Conservation (phyloP, 495 filamentous ascomycete genomes). For the Podospora fimiseda region DNA sequence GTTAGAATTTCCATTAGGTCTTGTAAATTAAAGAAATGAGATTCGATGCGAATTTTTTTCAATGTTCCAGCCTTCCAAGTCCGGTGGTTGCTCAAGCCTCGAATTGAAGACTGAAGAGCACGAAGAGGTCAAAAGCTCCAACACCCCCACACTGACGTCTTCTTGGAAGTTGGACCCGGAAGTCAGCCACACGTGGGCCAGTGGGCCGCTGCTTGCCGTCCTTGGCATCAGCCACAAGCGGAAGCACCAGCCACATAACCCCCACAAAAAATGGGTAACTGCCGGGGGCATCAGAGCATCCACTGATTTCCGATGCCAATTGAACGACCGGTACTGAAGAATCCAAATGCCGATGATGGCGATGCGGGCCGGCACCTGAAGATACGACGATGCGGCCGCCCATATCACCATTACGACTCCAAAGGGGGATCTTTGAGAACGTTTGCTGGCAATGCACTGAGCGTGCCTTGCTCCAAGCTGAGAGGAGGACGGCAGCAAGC, state of each 20-base stretch:
- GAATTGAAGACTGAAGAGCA: neutral
- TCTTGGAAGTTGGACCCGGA: neutral
- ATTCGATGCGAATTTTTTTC: no score
- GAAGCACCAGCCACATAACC: neutral
- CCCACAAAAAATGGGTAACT: no score
- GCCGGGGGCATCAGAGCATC: neutral
- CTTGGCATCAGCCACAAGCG: neutral
- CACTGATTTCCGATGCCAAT: constrained; percentile 3
- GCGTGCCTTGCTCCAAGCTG: constrained; percentile 16
- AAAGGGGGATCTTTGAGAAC: constrained; percentile 15
- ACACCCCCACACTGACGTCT: neutral
- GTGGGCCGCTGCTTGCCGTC: neutral
- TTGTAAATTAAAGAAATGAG: no score
- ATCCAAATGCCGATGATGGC: constrained; percentile 21
- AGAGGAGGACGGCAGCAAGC: neutral
- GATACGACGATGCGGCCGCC: constrained; percentile 28
- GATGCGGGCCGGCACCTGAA: constrained; percentile 25
- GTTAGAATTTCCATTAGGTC: no score
- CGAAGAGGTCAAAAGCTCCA: neutral
- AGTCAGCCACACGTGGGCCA: neutral
- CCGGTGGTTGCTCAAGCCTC: neutral
- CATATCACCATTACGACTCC: constrained; percentile 18
- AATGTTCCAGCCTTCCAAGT: no score
- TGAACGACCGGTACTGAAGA: constrained; percentile 6
- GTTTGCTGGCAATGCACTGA: constrained; percentile 26